A percentile compares a stretch with the other conserved stretches of the same genome.
Conservation (phyloP, 257 asterid species). For the Penstemon eatonii region DNA sequence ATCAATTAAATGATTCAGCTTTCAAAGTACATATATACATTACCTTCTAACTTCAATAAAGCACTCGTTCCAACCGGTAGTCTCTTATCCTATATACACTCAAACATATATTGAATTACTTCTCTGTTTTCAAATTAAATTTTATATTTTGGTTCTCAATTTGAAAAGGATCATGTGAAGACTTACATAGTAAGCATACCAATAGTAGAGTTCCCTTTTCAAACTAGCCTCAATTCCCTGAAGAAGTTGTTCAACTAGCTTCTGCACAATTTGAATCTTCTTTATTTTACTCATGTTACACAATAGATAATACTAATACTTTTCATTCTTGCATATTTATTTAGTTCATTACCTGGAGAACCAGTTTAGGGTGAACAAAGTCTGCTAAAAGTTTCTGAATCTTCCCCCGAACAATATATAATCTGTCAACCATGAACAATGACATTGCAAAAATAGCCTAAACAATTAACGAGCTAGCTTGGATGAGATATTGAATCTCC, state of each 20-base stretch:
- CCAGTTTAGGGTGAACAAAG: slow-evolving; percentile 70
- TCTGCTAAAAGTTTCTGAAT: slow-evolving; percentile 62
- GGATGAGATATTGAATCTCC: no score
- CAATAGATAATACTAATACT: slow-evolving; percentile 1
- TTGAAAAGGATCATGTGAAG: neutral
- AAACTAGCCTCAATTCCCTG: slow-evolving; percentile 46
- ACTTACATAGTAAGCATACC: slow-evolving; percentile 92
- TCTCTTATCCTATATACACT: slow-evolving; percentile 72
- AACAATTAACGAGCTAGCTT: neutral
- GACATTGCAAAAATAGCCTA: neutral
- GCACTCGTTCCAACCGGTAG: slow-evolving; percentile 73
- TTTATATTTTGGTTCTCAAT: neutral
- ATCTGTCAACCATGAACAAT: slow-evolving; percentile 37
- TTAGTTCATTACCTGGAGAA: slow-evolving; percentile 63
- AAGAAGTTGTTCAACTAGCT: slow-evolving; percentile 69
- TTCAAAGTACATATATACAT: neutral
- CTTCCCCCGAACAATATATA: slow-evolving; percentile 61
- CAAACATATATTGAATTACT: slow-evolving; percentile 28
- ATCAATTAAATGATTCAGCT: neutral
- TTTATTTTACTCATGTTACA: neutral
- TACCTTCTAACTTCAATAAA: slow-evolving; percentile 66
- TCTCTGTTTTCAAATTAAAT: neutral
- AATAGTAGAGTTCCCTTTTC: slow-evolving; percentile 72
- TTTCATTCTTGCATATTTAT: neutral
- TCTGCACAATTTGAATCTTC: slow-evolving; percentile 40